These are phyloP conservation scores for Diplotaxis tenuifolia DNA, from an alignment of 345 rosid genomes.

Conservation along the genomic window DNA sequence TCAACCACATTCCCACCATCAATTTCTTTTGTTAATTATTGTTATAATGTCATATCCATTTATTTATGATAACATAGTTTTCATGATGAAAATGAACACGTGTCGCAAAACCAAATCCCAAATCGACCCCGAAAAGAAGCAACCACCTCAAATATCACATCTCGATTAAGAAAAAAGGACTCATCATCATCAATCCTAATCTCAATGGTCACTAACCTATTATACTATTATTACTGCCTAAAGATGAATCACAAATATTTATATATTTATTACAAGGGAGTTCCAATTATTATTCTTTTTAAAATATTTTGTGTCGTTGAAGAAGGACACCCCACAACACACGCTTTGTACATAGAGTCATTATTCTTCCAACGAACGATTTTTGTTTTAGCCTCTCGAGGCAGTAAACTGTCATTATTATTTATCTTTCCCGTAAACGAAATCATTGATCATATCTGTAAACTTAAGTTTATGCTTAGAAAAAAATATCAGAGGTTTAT, in stretches of 20 bases:
- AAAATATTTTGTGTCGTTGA: constrained; percentile 18
- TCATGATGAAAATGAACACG: constrained; percentile 64
- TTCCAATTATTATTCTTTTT: constrained; percentile 7
- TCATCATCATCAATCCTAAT: constrained; percentile 36
- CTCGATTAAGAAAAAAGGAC: constrained; percentile 22
- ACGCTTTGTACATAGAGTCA: constrained; percentile 38
- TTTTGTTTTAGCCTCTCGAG: constrained; percentile 17
- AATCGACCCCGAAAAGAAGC: constrained; percentile 31
- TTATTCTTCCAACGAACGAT: constrained; percentile 38
- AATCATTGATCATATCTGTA: constrained; percentile 24
- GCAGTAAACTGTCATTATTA: constrained; percentile 26
- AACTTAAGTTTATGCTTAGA: constrained; percentile 17
- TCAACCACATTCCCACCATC: constrained; percentile 44
- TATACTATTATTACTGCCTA: constrained; percentile 34
- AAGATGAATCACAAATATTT: constrained; percentile 25
- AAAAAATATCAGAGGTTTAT: constrained; percentile 7
- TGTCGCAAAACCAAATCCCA: constrained; percentile 31
- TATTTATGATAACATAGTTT: constrained; percentile 28
- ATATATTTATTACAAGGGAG: constrained; percentile 10
- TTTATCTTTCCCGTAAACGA: constrained; percentile 34
- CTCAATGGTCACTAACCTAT: constrained; percentile 35
- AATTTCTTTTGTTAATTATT: constrained; percentile 28
- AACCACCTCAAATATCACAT: constrained; percentile 36
- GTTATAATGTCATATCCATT: constrained; percentile 1
- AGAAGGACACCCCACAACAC: constrained; percentile 37